phyloP scores from a whole-genome alignment of 2,329 filamentous ascomycete genomes.

The Moelleriella libera region DNA sequence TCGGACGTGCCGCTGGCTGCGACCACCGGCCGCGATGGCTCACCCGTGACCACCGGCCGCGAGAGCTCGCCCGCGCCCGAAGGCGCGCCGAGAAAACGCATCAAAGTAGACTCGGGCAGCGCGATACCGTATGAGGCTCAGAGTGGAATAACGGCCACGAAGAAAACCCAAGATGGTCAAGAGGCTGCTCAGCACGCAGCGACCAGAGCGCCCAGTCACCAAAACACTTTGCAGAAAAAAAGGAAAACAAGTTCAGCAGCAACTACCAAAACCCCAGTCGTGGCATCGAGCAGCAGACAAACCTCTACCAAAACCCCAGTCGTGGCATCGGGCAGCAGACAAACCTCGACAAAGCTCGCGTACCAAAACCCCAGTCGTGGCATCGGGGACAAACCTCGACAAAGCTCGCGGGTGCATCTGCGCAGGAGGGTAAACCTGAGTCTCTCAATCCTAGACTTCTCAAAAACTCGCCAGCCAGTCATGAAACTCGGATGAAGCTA shows the following conservation, averaged over 20 bases:
- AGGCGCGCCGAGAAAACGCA: conserved; percentile 16
- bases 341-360: background rate
- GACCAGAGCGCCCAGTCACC: conserved; percentile 1
- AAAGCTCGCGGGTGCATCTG: background rate
- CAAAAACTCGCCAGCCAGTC: conserved; percentile 38
- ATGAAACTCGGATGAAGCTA: conserved; percentile 40
- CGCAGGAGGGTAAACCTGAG: conserved; percentile 23
- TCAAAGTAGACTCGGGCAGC: conserved; percentile 10
- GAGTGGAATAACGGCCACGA: background rate
- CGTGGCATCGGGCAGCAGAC: background rate
- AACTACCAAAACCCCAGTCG: too few species aligned
- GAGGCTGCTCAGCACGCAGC: conserved; percentile 6
- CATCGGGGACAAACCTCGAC: too few species aligned
- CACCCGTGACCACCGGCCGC: background rate
- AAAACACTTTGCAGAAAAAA: too few species aligned
- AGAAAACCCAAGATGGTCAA: background rate
- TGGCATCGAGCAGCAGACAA: too few species aligned
- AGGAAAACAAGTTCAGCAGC: too few species aligned
- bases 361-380: too few species aligned
- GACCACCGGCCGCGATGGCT: background rate
- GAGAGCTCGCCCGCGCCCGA: conserved; percentile 8
- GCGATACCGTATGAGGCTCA: background rate
- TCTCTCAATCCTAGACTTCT: conserved; percentile 55
- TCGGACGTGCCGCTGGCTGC: conserved; percentile 1
- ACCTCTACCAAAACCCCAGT: too few species aligned